A percentile compares a stretch with the other conserved stretches of the same genome.
Evolutionary conservation across 1,284 basidiomycete genomes (phyloP).

Genomic region (Ustilago sp.): DNA sequence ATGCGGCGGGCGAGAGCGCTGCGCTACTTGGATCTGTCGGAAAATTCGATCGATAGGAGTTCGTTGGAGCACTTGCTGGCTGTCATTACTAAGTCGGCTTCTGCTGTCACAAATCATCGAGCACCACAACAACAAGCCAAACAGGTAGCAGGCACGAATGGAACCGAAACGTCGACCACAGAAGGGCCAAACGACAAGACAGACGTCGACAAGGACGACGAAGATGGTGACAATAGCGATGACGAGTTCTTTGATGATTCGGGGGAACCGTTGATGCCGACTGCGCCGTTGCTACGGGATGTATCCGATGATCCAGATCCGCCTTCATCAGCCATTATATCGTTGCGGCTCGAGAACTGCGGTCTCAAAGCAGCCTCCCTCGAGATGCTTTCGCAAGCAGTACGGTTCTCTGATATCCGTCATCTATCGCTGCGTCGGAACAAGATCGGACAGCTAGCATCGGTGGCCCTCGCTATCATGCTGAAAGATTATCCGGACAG

Average conservation of each 20-base stretch:
- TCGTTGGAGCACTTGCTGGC: conserved; percentile 81
- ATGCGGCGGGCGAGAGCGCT: conserved; percentile 79
- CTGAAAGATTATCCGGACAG: conserved; percentile 61
- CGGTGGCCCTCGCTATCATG: conserved; percentile 53
- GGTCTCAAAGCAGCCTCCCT: conserved; percentile 55
- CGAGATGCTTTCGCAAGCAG: conserved; percentile 58
- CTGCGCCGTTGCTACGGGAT: conserved; percentile 55
- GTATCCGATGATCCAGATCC: conserved; percentile 44
- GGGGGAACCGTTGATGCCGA: conserved; percentile 61
- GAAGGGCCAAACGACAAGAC: neutral
- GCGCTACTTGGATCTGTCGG: conserved; percentile 88
- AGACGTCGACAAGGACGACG: conserved; percentile 10
- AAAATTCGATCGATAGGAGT: conserved; percentile 82
- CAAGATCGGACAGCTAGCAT: conserved; percentile 50
- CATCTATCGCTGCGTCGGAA: conserved; percentile 66
- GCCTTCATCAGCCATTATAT: conserved; percentile 52
- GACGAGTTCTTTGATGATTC: conserved; percentile 62
- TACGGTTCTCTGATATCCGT: conserved; percentile 62
- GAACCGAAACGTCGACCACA: conserved; percentile 1
- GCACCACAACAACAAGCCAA: conserved; percentile 6
- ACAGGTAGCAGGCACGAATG: conserved; percentile 7
- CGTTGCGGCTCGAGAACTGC: conserved; percentile 65
- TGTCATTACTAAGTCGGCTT: conserved; percentile 70
- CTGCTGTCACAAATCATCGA: conserved; percentile 17
- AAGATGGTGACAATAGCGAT: conserved; percentile 35